phyloP scores from a whole-genome alignment of 2,329 filamentous ascomycete genomes.

The Arthrobotrys musiformis region DNA sequence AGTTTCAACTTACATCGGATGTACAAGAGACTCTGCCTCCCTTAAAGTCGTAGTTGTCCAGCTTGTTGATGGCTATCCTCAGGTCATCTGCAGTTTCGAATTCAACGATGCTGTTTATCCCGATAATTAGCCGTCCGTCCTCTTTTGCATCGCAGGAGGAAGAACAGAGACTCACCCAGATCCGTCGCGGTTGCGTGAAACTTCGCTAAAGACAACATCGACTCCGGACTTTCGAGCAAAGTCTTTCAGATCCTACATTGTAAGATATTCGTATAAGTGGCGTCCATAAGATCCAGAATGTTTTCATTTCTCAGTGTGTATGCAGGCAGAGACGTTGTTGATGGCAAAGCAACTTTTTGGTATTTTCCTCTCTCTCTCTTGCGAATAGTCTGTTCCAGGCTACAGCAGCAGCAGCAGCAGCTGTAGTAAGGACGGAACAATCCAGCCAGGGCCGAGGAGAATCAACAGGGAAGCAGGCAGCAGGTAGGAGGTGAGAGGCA shows the following conservation, averaged over 20 bases:
- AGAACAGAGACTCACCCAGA: conserved; percentile 77
- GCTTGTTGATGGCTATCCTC: conserved; percentile 90
- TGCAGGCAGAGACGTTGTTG: conserved; percentile 41
- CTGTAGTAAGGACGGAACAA: conserved; percentile 44
- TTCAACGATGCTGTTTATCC: conserved; percentile 82
- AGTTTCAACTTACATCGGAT: conserved; percentile 77
- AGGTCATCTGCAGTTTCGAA: conserved; percentile 93
- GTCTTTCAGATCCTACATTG: conserved; percentile 96
- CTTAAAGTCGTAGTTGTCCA: conserved; percentile 93
- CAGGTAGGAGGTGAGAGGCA: conserved; percentile 42
- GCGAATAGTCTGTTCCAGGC: conserved; percentile 42
- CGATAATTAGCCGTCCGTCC: conserved; percentile 5
- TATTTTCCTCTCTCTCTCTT: conserved; percentile 10
- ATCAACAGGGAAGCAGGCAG: conserved; percentile 46
- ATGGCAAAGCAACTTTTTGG: conserved; percentile 49
- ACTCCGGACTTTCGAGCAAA: conserved; percentile 96
- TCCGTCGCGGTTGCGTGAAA: conserved; percentile 87
- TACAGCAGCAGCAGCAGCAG: conserved; percentile 11
- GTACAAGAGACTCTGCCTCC: conserved; percentile 84
- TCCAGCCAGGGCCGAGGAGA: conserved; percentile 54
- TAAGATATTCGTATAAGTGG: conserved; percentile 60
- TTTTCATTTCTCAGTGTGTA: conserved; percentile 20
- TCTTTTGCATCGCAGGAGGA: conserved; percentile 36
- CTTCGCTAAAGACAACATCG: conserved; percentile 98
- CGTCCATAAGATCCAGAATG: conserved; percentile 61